Evolutionary conservation across 257 asterid genomes (phyloP).

Genomic region (Forsythia suspensa): DNA sequence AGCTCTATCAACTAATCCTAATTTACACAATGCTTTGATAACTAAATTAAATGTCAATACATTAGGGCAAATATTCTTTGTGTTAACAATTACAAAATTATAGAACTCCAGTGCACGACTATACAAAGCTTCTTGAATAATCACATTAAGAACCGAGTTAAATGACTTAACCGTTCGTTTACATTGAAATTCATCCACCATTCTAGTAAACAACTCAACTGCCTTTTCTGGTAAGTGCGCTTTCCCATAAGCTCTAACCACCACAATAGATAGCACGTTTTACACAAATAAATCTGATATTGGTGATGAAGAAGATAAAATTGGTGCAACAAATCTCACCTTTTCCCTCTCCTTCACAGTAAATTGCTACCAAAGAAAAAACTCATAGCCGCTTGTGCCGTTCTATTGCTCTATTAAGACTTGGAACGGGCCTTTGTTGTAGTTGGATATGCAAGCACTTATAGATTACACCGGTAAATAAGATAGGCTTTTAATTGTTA

Average conservation of each 20-base stretch:
- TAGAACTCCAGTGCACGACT: slow-evolving; percentile 64
- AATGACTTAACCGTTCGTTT: slow-evolving; percentile 74
- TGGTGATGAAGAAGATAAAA: too few species aligned
- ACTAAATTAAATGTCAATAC: slow-evolving; percentile 74
- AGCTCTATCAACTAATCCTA: slow-evolving; percentile 56
- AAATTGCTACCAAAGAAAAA: too few species aligned
- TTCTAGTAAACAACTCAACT: slow-evolving; percentile 56
- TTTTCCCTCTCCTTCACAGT: too few species aligned
- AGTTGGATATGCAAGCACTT: too few species aligned
- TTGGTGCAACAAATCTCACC: too few species aligned
- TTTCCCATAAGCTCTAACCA: slow-evolving; percentile 79
- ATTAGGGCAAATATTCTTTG: slow-evolving; percentile 50
- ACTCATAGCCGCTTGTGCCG: too few species aligned
- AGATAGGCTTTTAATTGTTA: too few species aligned
- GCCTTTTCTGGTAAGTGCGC: slow-evolving; percentile 64
- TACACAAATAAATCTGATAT: too few species aligned
- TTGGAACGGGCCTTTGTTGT: too few species aligned
- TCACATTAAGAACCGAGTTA: slow-evolving; percentile 80
- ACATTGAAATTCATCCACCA: slow-evolving; percentile 77
- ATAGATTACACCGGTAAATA: too few species aligned
- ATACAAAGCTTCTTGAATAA: slow-evolving; percentile 61
- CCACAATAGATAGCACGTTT: slow-evolving; percentile 20
- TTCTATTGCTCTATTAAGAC: too few species aligned
- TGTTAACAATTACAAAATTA: slow-evolving; percentile 39
- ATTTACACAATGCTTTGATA: slow-evolving; percentile 72